Conservation (phyloP, 768 basidiomycete species). For the Hemileccinum impolitum region DNA sequence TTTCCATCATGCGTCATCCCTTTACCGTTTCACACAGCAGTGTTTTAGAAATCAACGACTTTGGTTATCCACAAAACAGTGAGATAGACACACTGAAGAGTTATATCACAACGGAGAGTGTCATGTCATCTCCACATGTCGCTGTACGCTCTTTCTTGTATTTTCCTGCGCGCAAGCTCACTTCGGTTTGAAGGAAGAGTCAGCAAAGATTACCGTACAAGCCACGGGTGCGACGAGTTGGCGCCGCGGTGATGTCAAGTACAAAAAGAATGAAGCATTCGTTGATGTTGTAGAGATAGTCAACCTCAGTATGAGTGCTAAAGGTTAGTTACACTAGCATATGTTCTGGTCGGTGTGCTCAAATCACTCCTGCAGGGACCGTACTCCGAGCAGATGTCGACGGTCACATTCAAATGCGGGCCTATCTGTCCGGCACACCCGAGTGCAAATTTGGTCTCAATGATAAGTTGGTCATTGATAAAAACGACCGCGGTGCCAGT, state of each 20-base stretch:
- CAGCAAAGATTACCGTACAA: conserved; percentile 94
- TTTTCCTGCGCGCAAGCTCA: not conserved
- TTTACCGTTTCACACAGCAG: conserved; percentile 4
- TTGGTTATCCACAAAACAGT: conserved; percentile 98
- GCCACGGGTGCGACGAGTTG: conserved; percentile 97
- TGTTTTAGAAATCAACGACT: conserved; percentile 89
- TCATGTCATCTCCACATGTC: conserved; percentile 81
- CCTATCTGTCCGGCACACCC: conserved; percentile 93
- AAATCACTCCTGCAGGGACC: conserved; percentile 51
- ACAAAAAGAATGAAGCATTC: conserved; percentile 99
- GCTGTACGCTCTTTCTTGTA: conserved; percentile 48
- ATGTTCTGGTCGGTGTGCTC: not conserved
- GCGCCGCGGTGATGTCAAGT: conserved; percentile 94
- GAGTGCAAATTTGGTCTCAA: conserved; percentile 99
- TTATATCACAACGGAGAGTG: conserved; percentile 97
- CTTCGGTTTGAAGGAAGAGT: conserved; percentile 70
- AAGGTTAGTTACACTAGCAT: conserved; percentile 44
- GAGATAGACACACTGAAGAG: conserved; percentile 97
- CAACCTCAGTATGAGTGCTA: conserved; percentile 95
- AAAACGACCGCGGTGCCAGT: conserved; percentile 54
- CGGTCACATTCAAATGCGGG: conserved; percentile 97
- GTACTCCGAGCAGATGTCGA: conserved; percentile 95
- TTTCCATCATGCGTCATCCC: conserved; percentile 9
- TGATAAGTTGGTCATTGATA: conserved; percentile 96
- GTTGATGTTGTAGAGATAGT: conserved; percentile 99